These are phyloP conservation scores for Leptodontidium sp. DNA, from an alignment of 2,329 filamentous ascomycete species.

Conservation along the genomic window DNA sequence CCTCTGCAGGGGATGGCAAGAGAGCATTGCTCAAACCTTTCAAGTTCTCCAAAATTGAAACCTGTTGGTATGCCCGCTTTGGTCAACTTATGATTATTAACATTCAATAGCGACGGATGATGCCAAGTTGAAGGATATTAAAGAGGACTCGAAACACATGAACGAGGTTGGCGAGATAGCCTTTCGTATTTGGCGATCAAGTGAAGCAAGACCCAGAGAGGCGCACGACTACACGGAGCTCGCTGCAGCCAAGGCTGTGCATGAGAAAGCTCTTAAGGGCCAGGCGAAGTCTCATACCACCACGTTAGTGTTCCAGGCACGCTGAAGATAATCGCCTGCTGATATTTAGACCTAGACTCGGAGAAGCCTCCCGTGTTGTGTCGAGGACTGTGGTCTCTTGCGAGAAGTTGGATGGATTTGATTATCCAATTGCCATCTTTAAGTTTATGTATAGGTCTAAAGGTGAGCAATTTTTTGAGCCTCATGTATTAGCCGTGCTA, in stretches of 20 bases:
- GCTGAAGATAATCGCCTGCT: background rate
- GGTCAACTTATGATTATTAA: background rate
- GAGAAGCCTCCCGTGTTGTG: background rate
- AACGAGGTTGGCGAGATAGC: constrained; percentile 25
- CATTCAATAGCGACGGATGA: constrained; percentile 20
- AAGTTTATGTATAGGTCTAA: constrained; percentile 41
- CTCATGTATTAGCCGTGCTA: no score
- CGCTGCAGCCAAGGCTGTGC: background rate
- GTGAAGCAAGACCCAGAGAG: background rate
- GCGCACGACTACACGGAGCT: background rate
- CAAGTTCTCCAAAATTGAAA: constrained; percentile 29
- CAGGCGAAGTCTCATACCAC: constrained; percentile 31
- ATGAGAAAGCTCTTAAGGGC: constrained; percentile 35
- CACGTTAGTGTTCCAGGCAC: constrained; percentile 15
- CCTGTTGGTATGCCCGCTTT: background rate
- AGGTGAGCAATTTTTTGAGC: constrained; percentile 25
- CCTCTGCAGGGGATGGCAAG: no score
- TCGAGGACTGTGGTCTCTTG: no score
- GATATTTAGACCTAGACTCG: background rate
- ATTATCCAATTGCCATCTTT: constrained; percentile 32
- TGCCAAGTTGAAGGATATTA: constrained; percentile 13
- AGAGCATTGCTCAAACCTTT: no score
- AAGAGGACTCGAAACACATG: constrained; percentile 23
- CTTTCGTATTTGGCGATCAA: constrained; percentile 17
- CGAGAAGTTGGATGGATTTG: constrained; percentile 32